These are phyloP conservation scores for Phialophora macrospora DNA, from an alignment of 2,329 filamentous ascomycete genomes.

Conservation along the genomic window DNA sequence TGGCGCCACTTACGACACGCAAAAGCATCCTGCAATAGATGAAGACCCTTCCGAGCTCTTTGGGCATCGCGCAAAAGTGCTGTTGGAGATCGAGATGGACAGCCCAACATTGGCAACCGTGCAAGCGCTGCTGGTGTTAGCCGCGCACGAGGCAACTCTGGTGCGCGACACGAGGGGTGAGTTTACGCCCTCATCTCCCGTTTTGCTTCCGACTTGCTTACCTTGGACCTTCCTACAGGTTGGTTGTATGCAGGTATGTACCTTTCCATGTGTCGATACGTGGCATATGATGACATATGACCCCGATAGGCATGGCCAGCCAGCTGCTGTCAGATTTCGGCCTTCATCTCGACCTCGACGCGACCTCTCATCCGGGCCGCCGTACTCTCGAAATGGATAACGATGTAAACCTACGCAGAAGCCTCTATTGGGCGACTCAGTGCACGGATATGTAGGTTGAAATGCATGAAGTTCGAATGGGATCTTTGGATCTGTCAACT, in stretches of 20 bases:
- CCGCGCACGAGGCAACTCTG: conserved; percentile 52
- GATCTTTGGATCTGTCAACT: neutral
- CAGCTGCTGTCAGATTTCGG: conserved; percentile 53
- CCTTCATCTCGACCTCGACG: conserved; percentile 43
- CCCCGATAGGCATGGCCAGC: conserved; percentile 49
- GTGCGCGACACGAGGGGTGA: conserved; percentile 54
- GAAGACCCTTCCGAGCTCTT: conserved; percentile 15
- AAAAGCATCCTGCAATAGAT: conserved; percentile 5
- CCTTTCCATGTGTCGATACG: neutral
- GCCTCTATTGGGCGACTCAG: conserved; percentile 48
- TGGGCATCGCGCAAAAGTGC: conserved; percentile 50
- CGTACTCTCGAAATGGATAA: neutral
- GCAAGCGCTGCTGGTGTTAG: conserved; percentile 54
- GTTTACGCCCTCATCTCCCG: conserved; percentile 38
- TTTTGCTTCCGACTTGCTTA: no score
- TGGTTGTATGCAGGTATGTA: conserved; percentile 20
- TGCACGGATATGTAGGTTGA: conserved; percentile 24
- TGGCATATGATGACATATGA: no score
- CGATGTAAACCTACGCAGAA: conserved; percentile 35
- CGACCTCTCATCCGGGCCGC: neutral
- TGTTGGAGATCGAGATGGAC: conserved; percentile 56
- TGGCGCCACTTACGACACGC: conserved; percentile 12
- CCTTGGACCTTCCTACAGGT: conserved; percentile 8
- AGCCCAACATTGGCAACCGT: conserved; percentile 55
- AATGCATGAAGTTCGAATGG: neutral